A percentile compares a stretch with the other conserved stretches of the same genome.
Evolutionary conservation across 2,329 filamentous ascomycete genomes (phyloP).

Genomic region (Ceratocystis eucalypticola): DNA sequence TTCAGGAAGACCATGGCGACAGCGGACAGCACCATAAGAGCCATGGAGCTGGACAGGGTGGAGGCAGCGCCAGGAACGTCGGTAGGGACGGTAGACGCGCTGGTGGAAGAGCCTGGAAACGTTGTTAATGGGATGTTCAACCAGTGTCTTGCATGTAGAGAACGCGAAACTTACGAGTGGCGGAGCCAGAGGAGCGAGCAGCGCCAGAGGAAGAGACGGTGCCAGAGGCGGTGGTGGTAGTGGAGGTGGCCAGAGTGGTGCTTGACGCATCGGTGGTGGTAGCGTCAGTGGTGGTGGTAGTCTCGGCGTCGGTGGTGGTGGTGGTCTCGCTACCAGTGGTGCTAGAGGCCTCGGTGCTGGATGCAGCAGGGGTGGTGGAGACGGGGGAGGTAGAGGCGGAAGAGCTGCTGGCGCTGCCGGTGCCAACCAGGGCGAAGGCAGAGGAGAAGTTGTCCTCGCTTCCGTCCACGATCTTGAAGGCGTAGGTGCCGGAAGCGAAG

Average conservation of each 20-base stretch:
- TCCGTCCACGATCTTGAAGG: slow-evolving; percentile 33
- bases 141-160: background rate
- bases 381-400: background rate
- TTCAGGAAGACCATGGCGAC: slow-evolving; percentile 32
- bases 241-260: slow-evolving; percentile 19
- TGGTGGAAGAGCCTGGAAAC: background rate
- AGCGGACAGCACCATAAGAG: slow-evolving; percentile 29
- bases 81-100: background rate
- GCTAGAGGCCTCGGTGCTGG: slow-evolving; percentile 15
- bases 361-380: background rate
- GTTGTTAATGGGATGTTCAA: background rate
- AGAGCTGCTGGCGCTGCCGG: slow-evolving; percentile 20
- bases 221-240: slow-evolving; percentile 20
- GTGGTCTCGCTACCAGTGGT: slow-evolving; percentile 19
- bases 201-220: slow-evolving; percentile 15
- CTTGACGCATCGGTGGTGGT: slow-evolving; percentile 19
- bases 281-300: slow-evolving; percentile 17
- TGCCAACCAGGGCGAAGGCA: slow-evolving; percentile 28
- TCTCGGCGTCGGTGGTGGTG: slow-evolving; percentile 19
- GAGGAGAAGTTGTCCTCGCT: slow-evolving; percentile 33
- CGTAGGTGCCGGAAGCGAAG: slow-evolving; percentile 31
- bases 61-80: slow-evolving; percentile 23
- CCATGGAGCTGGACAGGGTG: slow-evolving; percentile 28
- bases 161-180: slow-evolving; percentile 17
- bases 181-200: slow-evolving; percentile 13